Conservation (phyloP, 768 basidiomycete genomes). For the Candolleomyces eurysporus region DNA sequence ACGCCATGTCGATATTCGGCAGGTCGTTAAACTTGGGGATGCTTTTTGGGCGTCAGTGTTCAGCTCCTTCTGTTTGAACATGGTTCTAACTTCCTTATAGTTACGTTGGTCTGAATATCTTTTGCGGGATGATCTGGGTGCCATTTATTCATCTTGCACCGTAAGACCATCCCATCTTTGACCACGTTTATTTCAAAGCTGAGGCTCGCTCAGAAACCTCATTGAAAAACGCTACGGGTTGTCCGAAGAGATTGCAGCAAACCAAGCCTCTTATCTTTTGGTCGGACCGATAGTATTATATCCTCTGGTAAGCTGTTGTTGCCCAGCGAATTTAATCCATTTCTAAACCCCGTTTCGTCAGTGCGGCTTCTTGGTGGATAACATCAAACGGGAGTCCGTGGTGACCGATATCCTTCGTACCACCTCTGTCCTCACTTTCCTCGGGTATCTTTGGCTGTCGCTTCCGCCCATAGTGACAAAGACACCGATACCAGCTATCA, state of each 20-base stretch:
- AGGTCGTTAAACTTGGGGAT: slow-evolving; percentile 68
- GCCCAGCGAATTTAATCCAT: background rate
- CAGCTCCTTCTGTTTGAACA: background rate
- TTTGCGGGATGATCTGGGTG: slow-evolving; percentile 76
- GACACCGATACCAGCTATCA: slow-evolving; percentile 59
- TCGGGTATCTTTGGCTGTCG: slow-evolving; percentile 66
- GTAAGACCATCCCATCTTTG: slow-evolving; percentile 38
- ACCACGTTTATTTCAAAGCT: slow-evolving; percentile 2
- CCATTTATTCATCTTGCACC: slow-evolving; percentile 77
- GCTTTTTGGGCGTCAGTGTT: slow-evolving; percentile 72
- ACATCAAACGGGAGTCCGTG: slow-evolving; percentile 52
- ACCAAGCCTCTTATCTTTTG: slow-evolving; percentile 67
- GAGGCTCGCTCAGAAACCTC: slow-evolving; percentile 50
- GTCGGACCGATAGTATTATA: slow-evolving; percentile 69
- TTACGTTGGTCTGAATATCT: slow-evolving; percentile 71
- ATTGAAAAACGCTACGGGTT: slow-evolving; percentile 66
- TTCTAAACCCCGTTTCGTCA: slow-evolving; percentile 20
- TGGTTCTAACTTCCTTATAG: slow-evolving; percentile 29
- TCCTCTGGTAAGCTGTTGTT: slow-evolving; percentile 50
- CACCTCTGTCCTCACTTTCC: slow-evolving; percentile 58
- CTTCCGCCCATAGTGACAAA: slow-evolving; percentile 56
- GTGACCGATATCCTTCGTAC: slow-evolving; percentile 56
- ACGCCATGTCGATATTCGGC: slow-evolving; percentile 54
- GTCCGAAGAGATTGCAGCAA: slow-evolving; percentile 58
- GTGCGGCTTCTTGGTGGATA: slow-evolving; percentile 69